Conservation (phyloP, 441 rosid species). For the Rhodomyrtus psidioides region DNA sequence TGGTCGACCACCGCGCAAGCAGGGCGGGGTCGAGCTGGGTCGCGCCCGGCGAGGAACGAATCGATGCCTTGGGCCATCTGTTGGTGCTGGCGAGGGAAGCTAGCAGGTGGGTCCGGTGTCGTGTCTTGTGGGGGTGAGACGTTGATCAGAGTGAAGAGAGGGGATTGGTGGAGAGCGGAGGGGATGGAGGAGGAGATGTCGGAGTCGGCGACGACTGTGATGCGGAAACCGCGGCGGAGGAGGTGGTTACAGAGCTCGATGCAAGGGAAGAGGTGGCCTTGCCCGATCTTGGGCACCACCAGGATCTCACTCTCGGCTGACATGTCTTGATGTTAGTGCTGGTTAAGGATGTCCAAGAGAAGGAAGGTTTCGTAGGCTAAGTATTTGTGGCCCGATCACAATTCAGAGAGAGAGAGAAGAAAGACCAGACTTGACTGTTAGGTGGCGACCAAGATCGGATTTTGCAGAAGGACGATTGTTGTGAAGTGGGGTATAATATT, state of each 20-base stretch:
- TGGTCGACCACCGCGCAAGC: constrained; percentile 22
- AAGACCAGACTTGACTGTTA: background rate
- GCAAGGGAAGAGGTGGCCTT: constrained; percentile 26
- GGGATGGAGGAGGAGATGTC: constrained; percentile 16
- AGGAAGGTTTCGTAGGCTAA: background rate
- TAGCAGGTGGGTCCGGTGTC: background rate
- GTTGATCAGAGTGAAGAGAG: constrained; percentile 4
- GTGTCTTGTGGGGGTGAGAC: background rate
- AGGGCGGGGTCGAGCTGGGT: constrained; percentile 3
- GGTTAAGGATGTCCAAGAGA: background rate
- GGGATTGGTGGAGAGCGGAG: constrained; percentile 6
- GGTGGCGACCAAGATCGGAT: background rate
- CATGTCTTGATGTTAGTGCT: background rate
- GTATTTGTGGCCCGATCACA: background rate
- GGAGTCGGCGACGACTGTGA: constrained; percentile 16
- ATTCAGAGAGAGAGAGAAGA: background rate
- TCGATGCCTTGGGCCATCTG: background rate
- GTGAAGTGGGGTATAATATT: background rate
- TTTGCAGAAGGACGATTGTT: background rate
- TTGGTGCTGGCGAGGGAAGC: background rate
- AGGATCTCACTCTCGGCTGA: background rate
- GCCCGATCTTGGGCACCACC: constrained; percentile 21
- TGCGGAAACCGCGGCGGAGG: constrained; percentile 1
- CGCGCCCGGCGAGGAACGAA: background rate
- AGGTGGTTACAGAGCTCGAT: constrained; percentile 28